These are phyloP conservation scores for Panicum hallii DNA, from an alignment of 202 grass and related monocot species.

Conservation along the genomic window DNA sequence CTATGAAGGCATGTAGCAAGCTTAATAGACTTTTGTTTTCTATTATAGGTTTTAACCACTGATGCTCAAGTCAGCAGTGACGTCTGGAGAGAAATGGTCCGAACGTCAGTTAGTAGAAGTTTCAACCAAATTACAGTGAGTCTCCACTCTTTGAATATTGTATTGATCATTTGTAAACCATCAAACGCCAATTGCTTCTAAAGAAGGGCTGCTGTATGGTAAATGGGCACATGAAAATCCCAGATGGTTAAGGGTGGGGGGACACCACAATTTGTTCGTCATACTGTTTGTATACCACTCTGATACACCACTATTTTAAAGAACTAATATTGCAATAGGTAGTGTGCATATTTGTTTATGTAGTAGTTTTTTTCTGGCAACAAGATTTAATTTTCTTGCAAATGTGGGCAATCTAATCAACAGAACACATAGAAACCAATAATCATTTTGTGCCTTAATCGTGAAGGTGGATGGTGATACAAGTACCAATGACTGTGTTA, in stretches of 20 bases:
- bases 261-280: constrained; percentile 11
- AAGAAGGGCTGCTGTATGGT: not conserved
- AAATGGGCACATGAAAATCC: not conserved
- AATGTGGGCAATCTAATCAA: not conserved
- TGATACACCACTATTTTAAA: not conserved
- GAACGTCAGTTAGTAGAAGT: constrained; percentile 85
- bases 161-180: constrained; percentile 7
- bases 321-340: not conserved
- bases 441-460: constrained; percentile 42
- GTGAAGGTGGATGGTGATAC: constrained; percentile 98
- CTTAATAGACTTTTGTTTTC: constrained; percentile 24
- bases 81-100: constrained; percentile 93
- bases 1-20: constrained; percentile 32
- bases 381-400: constrained; percentile 15
- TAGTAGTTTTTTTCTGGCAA: not conserved
- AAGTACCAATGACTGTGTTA: constrained; percentile 96
- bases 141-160: constrained; percentile 31
- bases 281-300: not conserved
- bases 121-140: constrained; percentile 99
- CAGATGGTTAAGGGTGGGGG: constrained; percentile 14
- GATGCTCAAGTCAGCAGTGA: constrained; percentile 79
- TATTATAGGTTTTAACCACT: constrained; percentile 88
- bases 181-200: constrained; percentile 10
- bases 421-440: not conserved
- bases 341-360: constrained; percentile 8